Percentiles rank a stretch among this genome's conserved stretches.
Evolutionary conservation across 805 yeast genomes (phyloP).

Genomic region (Cyberlindnera maritima): DNA sequence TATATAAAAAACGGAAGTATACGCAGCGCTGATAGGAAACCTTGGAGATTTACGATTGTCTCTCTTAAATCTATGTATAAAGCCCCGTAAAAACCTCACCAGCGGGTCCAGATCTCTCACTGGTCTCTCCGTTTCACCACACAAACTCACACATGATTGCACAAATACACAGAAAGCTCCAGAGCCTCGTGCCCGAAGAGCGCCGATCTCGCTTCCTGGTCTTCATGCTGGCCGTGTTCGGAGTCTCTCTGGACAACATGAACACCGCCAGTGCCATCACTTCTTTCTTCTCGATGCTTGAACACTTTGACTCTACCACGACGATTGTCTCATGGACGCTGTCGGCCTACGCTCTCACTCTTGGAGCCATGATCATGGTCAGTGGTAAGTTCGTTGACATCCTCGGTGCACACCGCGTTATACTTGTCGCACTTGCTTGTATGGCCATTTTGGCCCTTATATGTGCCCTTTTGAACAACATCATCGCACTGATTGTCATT

Average conservation of each 20-base stretch:
- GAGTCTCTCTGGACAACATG: constrained; percentile 10
- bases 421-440: constrained; percentile 24
- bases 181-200: neutral
- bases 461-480: constrained; percentile 35
- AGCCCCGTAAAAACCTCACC: too few species aligned
- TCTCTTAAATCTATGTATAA: too few species aligned
- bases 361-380: constrained; percentile 42
- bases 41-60: too few species aligned
- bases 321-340: constrained; percentile 41
- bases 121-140: too few species aligned
- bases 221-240: neutral
- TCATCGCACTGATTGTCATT: constrained; percentile 37
- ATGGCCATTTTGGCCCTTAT: constrained; percentile 31
- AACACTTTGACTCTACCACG: constrained; percentile 5
- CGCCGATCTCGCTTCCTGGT: neutral
- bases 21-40: too few species aligned
- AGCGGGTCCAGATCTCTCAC: too few species aligned
- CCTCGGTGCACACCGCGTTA: constrained; percentile 36
- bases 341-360: constrained; percentile 42
- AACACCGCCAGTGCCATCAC: constrained; percentile 12
- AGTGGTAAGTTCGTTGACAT: constrained; percentile 43
- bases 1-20: too few species aligned
- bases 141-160: too few species aligned
- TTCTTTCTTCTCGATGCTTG: neutral
- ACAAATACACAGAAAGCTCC: neutral